Evolutionary conservation across 78 protist species (phyloP), one percentile per base, ranked within the genome.

Genomic region (Isochrysis galbana): DNA sequence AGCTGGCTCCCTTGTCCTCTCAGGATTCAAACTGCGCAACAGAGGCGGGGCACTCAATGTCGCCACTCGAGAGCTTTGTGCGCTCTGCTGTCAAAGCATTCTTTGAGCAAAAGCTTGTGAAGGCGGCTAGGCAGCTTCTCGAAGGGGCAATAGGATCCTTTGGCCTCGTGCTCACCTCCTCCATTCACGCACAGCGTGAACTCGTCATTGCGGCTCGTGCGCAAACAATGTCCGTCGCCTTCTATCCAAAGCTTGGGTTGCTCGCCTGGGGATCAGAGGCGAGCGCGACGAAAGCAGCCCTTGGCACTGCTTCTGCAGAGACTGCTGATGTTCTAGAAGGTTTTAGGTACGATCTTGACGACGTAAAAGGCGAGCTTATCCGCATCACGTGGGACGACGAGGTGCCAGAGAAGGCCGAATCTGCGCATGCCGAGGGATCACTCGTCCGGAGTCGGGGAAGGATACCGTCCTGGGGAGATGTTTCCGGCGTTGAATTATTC

Each of bases 241-340:
- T 78, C 77, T 26, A 51, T 80, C 80, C 74, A 48, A 17, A 3
- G 67, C 55, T 1, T 32, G 88, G 89, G 32, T n/a, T 78, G 44
- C 89, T 90, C 74, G 44, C 44, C 42, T 90, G 48, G 72, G 93
- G 93, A 45, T 90, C 93, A 29, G 93, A 90, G 89, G 77, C 88
- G 39, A 1, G 89, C 5, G 89, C 93, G 5, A 55, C 41, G 54
- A 72, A 39, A 44, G 92, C n/a, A n/a, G n/a, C n/a, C n/a, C n/a
- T n/a, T n/a, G n/a, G n/a, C n/a, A n/a, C n/a, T n/a, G n/a, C n/a
- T n/a, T n/a, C n/a, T n/a, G n/a, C n/a, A n/a, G n/a, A n/a, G n/a
- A n/a, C n/a, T 41, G 36, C 44, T 39, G 7, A 2, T 46, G 67
- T 1, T 11, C 4, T 23, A 61, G 74, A 32, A 61, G 29, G 61